These are phyloP conservation scores for Wickerhamiella sergipiensis DNA, from an alignment of 805 yeast genomes.

Conservation along the genomic window DNA sequence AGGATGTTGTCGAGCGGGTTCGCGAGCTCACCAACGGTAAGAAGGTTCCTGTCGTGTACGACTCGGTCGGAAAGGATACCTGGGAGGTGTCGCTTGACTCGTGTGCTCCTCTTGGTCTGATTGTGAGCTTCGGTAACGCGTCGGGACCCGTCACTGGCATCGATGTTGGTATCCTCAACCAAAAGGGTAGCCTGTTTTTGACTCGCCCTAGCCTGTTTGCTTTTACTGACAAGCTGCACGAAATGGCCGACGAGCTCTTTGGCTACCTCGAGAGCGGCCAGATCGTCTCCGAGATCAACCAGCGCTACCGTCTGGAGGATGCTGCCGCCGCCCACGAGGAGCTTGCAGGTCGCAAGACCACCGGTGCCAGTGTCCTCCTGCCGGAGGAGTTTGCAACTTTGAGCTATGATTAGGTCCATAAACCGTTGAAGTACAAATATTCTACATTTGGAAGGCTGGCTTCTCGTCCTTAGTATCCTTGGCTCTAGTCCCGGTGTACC, in stretches of 20 bases:
- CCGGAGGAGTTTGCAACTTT: neutral
- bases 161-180: conserved; percentile 32
- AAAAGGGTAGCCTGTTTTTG: conserved; percentile 48
- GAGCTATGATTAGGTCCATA: neutral
- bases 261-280: conserved; percentile 21
- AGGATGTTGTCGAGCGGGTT: conserved; percentile 22
- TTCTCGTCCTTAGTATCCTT: too few species aligned
- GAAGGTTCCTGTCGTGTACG: conserved; percentile 25
- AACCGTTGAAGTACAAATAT: too few species aligned
- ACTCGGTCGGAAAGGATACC: conserved; percentile 46
- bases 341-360: conserved; percentile 51
- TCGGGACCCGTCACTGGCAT: conserved; percentile 73
- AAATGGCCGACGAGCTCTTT: conserved; percentile 16
- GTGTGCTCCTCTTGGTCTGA: conserved; percentile 51
- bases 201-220: conserved; percentile 47
- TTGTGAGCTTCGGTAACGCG: conserved; percentile 73
- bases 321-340: conserved; percentile 44
- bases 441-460: too few species aligned
- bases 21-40: conserved; percentile 21
- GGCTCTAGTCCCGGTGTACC: too few species aligned
- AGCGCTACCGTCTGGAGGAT: conserved; percentile 43
- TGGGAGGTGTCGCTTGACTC: conserved; percentile 48
- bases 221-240: conserved; percentile 41
- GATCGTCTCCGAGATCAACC: conserved; percentile 33
- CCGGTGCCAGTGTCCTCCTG: conserved; percentile 31